Evolutionary conservation across 257 asterid species (phyloP).

Genomic region (Primulina eburnea): DNA sequence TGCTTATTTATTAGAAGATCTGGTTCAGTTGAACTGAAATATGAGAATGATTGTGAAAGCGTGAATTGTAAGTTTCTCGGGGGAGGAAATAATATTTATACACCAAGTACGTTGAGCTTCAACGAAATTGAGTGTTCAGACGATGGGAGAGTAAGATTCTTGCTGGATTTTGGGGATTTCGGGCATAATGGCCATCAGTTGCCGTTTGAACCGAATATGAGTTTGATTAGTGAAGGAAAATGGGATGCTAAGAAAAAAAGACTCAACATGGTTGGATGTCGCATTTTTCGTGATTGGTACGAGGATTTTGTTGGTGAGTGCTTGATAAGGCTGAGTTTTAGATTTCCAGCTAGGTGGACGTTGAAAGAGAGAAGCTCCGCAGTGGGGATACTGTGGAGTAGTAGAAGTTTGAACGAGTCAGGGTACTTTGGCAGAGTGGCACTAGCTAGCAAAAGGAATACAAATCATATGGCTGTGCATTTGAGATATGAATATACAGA

Average conservation of each 20-base stretch:
- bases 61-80: constrained; percentile 62
- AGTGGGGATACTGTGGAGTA: constrained; percentile 82
- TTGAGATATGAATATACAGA: constrained; percentile 62
- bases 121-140: constrained; percentile 51
- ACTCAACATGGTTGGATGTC: constrained; percentile 84
- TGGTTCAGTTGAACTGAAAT: constrained; percentile 47
- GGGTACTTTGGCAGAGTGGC: constrained; percentile 59
- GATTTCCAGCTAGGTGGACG: constrained; percentile 66
- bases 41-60: constrained; percentile 46
- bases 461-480: constrained; percentile 24
- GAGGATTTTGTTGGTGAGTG: constrained; percentile 67
- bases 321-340: constrained; percentile 62
- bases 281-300: constrained; percentile 50
- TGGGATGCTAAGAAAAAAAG: constrained; percentile 64
- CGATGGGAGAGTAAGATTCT: constrained; percentile 64
- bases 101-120: constrained; percentile 45
- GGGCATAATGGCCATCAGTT: constrained; percentile 30
- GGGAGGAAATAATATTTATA: constrained; percentile 34
- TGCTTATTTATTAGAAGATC: constrained; percentile 37
- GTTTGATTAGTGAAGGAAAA: constrained; percentile 74
- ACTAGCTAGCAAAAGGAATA: constrained; percentile 39
- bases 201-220: constrained; percentile 50
- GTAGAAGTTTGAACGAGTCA: constrained; percentile 44
- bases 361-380: constrained; percentile 61
- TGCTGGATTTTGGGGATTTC: constrained; percentile 50